phyloP scores from a whole-genome alignment of 202 grass and related monocot genomes.

The Cymbopogon flexuosus region DNA sequence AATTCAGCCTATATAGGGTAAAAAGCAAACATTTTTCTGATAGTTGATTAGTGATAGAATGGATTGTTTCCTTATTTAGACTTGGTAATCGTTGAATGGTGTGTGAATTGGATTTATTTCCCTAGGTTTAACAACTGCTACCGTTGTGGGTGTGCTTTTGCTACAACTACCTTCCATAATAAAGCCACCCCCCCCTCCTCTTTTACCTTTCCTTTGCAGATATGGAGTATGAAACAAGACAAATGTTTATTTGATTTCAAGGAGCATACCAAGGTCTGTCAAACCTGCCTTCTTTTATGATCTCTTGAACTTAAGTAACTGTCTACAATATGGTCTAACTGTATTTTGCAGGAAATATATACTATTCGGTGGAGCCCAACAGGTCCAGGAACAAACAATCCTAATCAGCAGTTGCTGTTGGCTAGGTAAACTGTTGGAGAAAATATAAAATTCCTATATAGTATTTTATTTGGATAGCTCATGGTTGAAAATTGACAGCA shows the following conservation, averaged over 20 bases:
- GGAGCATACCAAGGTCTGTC: conserved; percentile 77
- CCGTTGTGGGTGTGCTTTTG: conserved; percentile 3
- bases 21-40: neutral
- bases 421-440: conserved; percentile 57
- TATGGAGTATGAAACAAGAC: conserved; percentile 97
- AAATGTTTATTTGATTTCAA: conserved; percentile 85
- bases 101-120: neutral
- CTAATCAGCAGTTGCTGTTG: conserved; percentile 84
- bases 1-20: neutral
- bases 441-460: neutral
- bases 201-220: conserved; percentile 43
- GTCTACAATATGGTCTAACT: conserved; percentile 27
- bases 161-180: neutral
- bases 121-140: neutral
- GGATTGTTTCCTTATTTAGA: neutral
- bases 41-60: neutral
- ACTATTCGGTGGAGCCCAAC: conserved; percentile 98
- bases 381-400: conserved; percentile 70
- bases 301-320: neutral
- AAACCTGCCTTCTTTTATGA: neutral
- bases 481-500: neutral
- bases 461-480: neutral
- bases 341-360: conserved; percentile 81
- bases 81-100: neutral
- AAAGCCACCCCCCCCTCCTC: neutral